These are phyloP conservation scores for Amanita subjunquillea DNA, from an alignment of 768 basidiomycete genomes.

Conservation along the genomic window DNA sequence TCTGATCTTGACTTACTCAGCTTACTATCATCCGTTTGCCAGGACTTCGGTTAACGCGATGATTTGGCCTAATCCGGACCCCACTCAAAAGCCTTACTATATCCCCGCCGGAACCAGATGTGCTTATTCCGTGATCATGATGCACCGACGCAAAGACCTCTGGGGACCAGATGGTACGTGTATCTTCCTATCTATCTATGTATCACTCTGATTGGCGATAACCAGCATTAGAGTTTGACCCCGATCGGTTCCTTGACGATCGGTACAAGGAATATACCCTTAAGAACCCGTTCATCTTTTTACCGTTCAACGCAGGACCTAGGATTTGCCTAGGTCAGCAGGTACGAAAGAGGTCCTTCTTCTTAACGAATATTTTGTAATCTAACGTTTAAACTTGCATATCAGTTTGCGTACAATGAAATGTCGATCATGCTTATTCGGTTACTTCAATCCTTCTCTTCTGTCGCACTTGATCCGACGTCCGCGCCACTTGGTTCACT, in stretches of 20 bases:
- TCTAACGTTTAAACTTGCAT: background rate
- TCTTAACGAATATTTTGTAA: background rate
- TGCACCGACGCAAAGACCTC: slow-evolving; percentile 55
- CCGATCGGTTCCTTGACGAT: slow-evolving; percentile 61
- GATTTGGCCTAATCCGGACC: slow-evolving; percentile 36
- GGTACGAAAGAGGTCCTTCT: slow-evolving; percentile 15
- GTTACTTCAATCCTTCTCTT: slow-evolving; percentile 46
- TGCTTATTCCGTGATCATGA: slow-evolving; percentile 48
- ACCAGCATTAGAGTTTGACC: slow-evolving; percentile 57
- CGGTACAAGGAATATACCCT: slow-evolving; percentile 51
- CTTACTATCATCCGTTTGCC: background rate
- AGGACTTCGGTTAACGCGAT: slow-evolving; percentile 39
- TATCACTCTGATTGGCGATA: background rate
- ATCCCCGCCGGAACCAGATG: slow-evolving; percentile 40
- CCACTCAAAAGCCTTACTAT: slow-evolving; percentile 38
- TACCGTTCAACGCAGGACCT: slow-evolving; percentile 54
- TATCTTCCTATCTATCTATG: background rate
- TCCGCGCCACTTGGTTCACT: slow-evolving; percentile 31
- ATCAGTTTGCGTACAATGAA: slow-evolving; percentile 49
- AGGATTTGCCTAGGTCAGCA: slow-evolving; percentile 55
- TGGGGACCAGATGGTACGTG: slow-evolving; percentile 62
- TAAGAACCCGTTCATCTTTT: slow-evolving; percentile 59
- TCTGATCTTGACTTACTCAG: too few species aligned
- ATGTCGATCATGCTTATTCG: slow-evolving; percentile 57
- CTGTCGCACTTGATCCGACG: slow-evolving; percentile 33